Percentiles rank a stretch among this genome's conserved stretches.
Conservation (phyloP, 2,329 filamentous ascomycete genomes). For the Escovopsis sp. region DNA sequence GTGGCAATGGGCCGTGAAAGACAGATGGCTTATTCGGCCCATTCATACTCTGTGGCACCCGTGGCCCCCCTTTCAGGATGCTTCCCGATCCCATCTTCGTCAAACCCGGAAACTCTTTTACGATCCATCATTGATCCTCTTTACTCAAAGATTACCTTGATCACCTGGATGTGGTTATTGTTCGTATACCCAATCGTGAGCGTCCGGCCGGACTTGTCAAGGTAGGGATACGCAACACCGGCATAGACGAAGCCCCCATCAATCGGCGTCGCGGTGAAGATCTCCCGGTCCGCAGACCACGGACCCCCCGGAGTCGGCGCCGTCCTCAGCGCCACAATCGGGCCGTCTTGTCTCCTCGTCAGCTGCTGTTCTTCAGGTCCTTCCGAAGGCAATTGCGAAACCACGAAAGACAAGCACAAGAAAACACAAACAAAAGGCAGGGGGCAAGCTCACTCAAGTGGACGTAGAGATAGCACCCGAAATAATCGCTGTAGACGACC, state of each 20-base stretch:
- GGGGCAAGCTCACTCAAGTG: slow-evolving; percentile 8
- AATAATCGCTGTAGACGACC: slow-evolving; percentile 21
- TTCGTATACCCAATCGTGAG: slow-evolving; percentile 25
- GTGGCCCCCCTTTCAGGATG: too few species aligned
- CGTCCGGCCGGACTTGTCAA: slow-evolving; percentile 21
- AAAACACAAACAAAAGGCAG: background rate
- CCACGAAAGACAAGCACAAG: background rate
- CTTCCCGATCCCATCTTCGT: too few species aligned
- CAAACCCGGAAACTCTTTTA: too few species aligned
- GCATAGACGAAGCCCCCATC: slow-evolving; percentile 19
- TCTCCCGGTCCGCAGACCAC: slow-evolving; percentile 21
- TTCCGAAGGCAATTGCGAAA: background rate
- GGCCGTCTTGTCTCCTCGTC: slow-evolving; percentile 1
- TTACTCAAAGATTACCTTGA: slow-evolving; percentile 17
- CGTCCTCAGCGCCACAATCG: slow-evolving; percentile 4
- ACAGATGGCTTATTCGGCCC: too few species aligned
- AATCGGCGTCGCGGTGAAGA: slow-evolving; percentile 20
- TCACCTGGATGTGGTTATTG: slow-evolving; percentile 23
- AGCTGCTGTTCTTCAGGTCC: too few species aligned
- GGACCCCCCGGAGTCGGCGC: slow-evolving; percentile 20
- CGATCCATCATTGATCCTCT: too few species aligned
- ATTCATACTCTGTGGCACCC: too few species aligned
- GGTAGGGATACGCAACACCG: slow-evolving; percentile 23
- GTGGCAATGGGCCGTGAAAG: too few species aligned
- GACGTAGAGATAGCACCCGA: slow-evolving; percentile 22